These are phyloP conservation scores for Dendrobium officinale DNA, from an alignment of 106 monocot genomes.

Conservation along the genomic window DNA sequence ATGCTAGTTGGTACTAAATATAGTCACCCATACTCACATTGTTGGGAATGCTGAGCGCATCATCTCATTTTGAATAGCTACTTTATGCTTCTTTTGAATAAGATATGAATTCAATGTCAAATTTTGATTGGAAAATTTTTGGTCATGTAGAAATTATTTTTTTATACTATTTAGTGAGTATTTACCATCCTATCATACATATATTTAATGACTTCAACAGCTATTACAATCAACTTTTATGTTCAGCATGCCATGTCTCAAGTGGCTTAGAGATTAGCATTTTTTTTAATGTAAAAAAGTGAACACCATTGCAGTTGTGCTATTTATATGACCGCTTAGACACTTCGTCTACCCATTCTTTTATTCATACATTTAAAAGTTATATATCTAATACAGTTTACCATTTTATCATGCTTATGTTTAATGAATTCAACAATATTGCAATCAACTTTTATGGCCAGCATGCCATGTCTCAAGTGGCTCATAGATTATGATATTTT, in stretches of 20 bases:
- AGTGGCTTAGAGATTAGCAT: no score
- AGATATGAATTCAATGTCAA: not conserved
- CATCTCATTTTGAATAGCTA: not conserved
- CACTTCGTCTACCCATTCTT: no score
- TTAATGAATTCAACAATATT: not conserved
- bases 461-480: not conserved
- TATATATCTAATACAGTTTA: no score
- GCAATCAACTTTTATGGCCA: not conserved
- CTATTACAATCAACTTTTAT: not conserved
- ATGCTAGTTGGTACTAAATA: not conserved
- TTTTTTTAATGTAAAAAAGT: no score
- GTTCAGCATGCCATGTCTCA: not conserved
- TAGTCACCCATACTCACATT: not conserved
- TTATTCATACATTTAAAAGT: no score
- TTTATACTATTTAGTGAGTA: no score
- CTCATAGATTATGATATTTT: not conserved
- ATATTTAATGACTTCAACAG: not conserved
- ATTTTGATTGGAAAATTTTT: not conserved
- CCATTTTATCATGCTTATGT: no score
- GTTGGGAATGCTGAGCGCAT: not conserved
- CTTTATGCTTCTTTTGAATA: not conserved
- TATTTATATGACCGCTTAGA: no score
- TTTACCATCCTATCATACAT: not conserved
- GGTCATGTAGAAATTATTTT: not conserved
- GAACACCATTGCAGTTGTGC: no score